Base-by-base conservation (phyloP, 1,139 yeast genomes). In the Hyphopichia buzzinii region DNA sequence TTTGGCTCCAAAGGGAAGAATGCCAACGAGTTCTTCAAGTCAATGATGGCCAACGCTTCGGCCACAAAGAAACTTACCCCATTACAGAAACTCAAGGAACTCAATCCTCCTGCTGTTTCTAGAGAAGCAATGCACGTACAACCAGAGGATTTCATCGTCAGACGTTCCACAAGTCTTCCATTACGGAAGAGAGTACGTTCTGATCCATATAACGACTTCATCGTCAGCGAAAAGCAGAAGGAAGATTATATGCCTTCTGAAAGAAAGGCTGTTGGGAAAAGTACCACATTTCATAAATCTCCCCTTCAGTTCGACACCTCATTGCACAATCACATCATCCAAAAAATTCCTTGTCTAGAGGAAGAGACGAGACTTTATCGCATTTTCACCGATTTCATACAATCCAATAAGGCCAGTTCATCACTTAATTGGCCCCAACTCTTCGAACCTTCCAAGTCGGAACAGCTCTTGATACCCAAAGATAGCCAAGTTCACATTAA, bases 361-460 rank as follows among this genome's bases (percentile, higher is more conserved):
- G 17, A 34, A 2, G 36, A 41, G 12, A 39, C 54, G 1, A 54
- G 50, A n/a, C 51, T 59, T 28, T 31, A 39, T 11, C 44, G 61
- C n/a, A 46, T 67, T 2, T 52, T 46, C 21, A 39, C 50, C 2
- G 41, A 48, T 4, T 50, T 57, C 28, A 36, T 62, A 7, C 15
- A 10, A 11, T 7, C 8, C 6, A 17, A 17, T 17, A n/a, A 6
- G 8, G 10, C 12, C 6, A 10, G 31, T 10, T 5, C 72, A 1
- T 62, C 60, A 11, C 43, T 61, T 15, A 30, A 30, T 8, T 33
- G 35, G 35, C 30, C 35, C 14, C 17, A 27, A 13, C 28, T 21
- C 17, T 74, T 74, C 42, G 66, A 62, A 37, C 84, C 84, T 0
- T 46, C 48, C 4, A 30, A 39, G 0, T 42, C 67, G 3, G 48